Conservation (phyloP, 169 alveolate species). For the Plasmodium malariae region DNA sequence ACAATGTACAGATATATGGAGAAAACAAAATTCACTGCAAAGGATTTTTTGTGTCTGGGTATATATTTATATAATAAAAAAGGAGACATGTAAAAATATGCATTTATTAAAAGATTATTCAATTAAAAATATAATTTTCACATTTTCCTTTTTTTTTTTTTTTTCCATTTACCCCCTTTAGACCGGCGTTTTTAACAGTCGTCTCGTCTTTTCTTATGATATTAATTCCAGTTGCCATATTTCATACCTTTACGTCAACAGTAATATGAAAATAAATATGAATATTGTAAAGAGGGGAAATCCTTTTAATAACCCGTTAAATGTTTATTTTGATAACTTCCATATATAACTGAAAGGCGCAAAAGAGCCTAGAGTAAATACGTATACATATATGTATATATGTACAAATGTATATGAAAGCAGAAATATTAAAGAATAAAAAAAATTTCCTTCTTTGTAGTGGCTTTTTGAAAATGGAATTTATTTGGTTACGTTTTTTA, state of each 20-base stretch:
- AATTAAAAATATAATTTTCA: background rate
- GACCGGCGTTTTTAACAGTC: conserved; percentile 71
- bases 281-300: background rate
- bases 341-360: background rate
- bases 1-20: conserved; percentile 76
- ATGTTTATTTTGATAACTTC: background rate
- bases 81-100: background rate
- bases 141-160: background rate
- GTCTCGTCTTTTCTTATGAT: conserved; percentile 73
- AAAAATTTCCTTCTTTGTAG: conserved; percentile 21
- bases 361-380: background rate
- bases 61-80: background rate
- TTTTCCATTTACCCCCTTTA: background rate
- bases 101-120: background rate
- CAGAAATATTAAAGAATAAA: too few species aligned
- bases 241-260: conserved; percentile 76
- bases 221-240: conserved; percentile 62
- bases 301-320: background rate
- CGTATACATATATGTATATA: background rate
- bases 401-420: background rate
- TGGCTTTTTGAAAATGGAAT: conserved; percentile 73
- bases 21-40: conserved; percentile 72
- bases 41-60: conserved; percentile 72
- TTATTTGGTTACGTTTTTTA: conserved; percentile 43
- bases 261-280: conserved; percentile 20